These are phyloP conservation scores for Lentinula sp. DNA, from an alignment of 768 basidiomycete genomes.

Conservation along the genomic window DNA sequence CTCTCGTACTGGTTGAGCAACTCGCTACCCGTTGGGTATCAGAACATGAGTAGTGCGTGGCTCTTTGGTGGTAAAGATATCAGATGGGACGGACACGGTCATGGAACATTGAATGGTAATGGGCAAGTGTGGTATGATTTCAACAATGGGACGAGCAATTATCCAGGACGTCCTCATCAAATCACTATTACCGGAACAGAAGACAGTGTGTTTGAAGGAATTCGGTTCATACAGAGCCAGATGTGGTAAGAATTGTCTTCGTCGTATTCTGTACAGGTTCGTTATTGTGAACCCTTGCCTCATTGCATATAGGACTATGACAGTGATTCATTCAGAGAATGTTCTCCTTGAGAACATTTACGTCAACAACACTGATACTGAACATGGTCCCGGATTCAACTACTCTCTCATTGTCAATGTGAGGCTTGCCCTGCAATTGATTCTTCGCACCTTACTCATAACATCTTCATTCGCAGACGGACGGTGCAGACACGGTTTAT, in stretches of 20 bases:
- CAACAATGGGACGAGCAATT: not conserved
- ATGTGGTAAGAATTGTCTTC: not conserved
- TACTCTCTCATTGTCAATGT: not conserved
- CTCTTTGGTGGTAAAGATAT: constrained; percentile 27
- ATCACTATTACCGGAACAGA: constrained; percentile 1
- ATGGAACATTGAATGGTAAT: constrained; percentile 34
- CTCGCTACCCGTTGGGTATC: constrained; percentile 25
- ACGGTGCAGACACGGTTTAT: constrained; percentile 30
- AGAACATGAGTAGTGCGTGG: constrained; percentile 31
- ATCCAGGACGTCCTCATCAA: not conserved
- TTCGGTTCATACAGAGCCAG: constrained; percentile 3
- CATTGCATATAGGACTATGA: constrained; percentile 34
- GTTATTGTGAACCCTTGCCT: constrained; percentile 20
- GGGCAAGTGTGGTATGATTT: constrained; percentile 30
- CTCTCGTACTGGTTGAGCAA: constrained; percentile 31
- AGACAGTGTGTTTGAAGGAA: constrained; percentile 1
- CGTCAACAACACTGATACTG: constrained; percentile 27
- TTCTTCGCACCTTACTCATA: constrained; percentile 3
- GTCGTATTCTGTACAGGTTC: not conserved
- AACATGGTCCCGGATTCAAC: constrained; percentile 18
- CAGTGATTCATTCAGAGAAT: constrained; percentile 26
- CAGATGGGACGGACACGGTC: constrained; percentile 22
- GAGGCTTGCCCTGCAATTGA: not conserved
- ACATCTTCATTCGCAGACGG: constrained; percentile 23
- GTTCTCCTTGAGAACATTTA: constrained; percentile 31